Percentiles rank a stretch among this genome's conserved stretches.
These are phyloP conservation scores for Sungouiella thailandica DNA, from an alignment of 805 yeast genomes.

Conservation along the genomic window DNA sequence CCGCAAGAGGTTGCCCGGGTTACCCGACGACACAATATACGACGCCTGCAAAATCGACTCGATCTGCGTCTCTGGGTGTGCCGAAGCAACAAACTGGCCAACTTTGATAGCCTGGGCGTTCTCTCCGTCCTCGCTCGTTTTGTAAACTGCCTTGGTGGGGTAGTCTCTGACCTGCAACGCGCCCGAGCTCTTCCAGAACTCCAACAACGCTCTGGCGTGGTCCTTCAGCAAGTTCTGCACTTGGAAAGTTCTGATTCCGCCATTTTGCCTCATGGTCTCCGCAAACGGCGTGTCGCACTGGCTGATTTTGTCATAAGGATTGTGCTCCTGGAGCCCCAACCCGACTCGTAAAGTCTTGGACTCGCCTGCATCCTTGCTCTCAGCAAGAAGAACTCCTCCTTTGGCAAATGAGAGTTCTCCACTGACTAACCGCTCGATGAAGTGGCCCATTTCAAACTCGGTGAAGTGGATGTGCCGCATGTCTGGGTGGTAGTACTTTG, in stretches of 20 bases:
- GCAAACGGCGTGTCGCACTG: constrained; percentile 56
- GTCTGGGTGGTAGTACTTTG: constrained; percentile 56
- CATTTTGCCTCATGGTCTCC: constrained; percentile 35
- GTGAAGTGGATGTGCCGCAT: constrained; percentile 53
- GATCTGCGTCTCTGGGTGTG: constrained; percentile 23
- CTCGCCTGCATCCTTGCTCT: constrained; percentile 47
- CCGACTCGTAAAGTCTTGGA: constrained; percentile 55
- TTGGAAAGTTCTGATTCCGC: constrained; percentile 25
- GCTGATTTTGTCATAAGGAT: constrained; percentile 48
- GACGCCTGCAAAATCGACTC: constrained; percentile 24
- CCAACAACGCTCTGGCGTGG: constrained; percentile 27
- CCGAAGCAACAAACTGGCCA: constrained; percentile 14
- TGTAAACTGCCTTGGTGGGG: constrained; percentile 21
- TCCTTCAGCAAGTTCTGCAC: constrained; percentile 27
- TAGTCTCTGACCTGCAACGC: constrained; percentile 31
- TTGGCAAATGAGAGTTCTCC: constrained; percentile 49
- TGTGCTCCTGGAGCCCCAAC: constrained; percentile 45
- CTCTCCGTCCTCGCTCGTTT: constrained; percentile 9
- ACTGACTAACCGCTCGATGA: constrained; percentile 47
- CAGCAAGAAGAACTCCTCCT: constrained; percentile 66
- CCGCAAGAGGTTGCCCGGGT: constrained; percentile 33
- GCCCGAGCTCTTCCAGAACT: constrained; percentile 29
- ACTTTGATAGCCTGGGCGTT: constrained; percentile 11
- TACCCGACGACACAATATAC: constrained; percentile 35
- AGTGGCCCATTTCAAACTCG: constrained; percentile 59